Conservation (phyloP, 345 rosid genomes). For the Rhizophora mangle region DNA sequence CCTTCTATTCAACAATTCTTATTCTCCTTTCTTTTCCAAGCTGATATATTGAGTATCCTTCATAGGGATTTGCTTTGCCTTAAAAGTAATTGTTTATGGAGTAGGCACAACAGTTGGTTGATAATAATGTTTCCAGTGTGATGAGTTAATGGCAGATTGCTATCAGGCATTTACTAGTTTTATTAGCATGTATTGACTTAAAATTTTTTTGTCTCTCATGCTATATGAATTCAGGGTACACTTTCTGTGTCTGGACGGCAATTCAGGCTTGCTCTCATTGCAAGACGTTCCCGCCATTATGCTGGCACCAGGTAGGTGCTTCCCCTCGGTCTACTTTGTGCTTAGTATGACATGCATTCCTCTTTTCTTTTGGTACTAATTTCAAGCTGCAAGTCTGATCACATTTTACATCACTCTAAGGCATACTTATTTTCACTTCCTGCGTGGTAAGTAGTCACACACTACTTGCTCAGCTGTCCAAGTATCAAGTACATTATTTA, state of each 20-base stretch:
- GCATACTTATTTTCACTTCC: too few relatives aligned
- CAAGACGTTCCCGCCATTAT: conserved; percentile 97
- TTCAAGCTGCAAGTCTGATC: not conserved
- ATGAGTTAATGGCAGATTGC: not conserved
- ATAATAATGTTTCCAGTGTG: not conserved
- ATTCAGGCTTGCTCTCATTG: conserved; percentile 76
- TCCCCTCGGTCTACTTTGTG: not conserved
- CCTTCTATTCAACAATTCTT: not conserved
- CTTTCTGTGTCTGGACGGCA: conserved; percentile 74
- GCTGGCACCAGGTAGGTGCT: conserved; percentile 87
- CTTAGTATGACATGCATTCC: not conserved
- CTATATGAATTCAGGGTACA: conserved; percentile 50
- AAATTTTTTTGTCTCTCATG: conserved; percentile 13
- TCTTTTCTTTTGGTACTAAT: not conserved
- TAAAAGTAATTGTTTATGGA: not conserved
- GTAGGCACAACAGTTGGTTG: not conserved
- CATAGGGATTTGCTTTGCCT: not conserved
- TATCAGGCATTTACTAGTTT: not conserved
- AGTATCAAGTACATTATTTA: too few relatives aligned
- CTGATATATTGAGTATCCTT: not conserved
- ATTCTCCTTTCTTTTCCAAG: not conserved
- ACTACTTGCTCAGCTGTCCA: too few relatives aligned
- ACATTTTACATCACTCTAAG: too few relatives aligned
- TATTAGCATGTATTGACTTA: not conserved
- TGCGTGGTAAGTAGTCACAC: too few relatives aligned